Evolutionary conservation across 23 red algal species (phyloP), one percentile per base, ranked within the genome.

Genomic region (Gracilariopsis chorda): DNA sequence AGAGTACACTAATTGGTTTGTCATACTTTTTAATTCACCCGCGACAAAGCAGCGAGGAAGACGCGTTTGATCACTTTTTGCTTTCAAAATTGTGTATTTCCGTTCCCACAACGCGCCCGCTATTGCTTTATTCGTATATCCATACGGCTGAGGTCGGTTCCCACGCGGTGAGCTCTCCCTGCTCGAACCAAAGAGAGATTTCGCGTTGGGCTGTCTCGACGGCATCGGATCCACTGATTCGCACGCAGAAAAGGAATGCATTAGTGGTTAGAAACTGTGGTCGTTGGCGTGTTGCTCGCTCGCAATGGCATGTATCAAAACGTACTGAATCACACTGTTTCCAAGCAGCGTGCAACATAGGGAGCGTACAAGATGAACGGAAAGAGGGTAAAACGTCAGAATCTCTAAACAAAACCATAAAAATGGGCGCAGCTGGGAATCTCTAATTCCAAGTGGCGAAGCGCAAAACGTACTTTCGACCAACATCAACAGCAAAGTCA

Each of bases 61-160:
- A n/a, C n/a, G n/a, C n/a, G n/a, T n/a, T n/a, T n/a, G n/a, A n/a
- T n/a, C n/a, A n/a, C n/a, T n/a, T n/a, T n/a, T n/a, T n/a, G n/a
- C n/a, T n/a, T n/a, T n/a, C n/a, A n/a, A n/a, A n/a, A n/a, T n/a
- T n/a, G n/a, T n/a, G n/a, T n/a, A n/a, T n/a, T n/a, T n/a, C n/a
- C n/a, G n/a, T n/a, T n/a, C n/a, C n/a, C n/a, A n/a, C n/a, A n/a
- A n/a, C n/a, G n/a, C n/a, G n/a, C n/a, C n/a, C n/a, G n/a, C n/a
- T n/a, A n/a, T n/a, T n/a, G n/a, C n/a, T 39, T 60, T 95, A 83
- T 87, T 98, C 96, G 80, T 98, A 98, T 70, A 98, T 84, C 96
- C 96, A 98, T 24, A 70, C 70, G 25, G 67, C 53, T 34, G 77
- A 56, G 17, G 91, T 78, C 7, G 78, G 86, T 44, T 61, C 73